These are phyloP conservation scores for Cercospora sp. DNA, from an alignment of 2,329 filamentous ascomycete species.

Conservation along the genomic window DNA sequence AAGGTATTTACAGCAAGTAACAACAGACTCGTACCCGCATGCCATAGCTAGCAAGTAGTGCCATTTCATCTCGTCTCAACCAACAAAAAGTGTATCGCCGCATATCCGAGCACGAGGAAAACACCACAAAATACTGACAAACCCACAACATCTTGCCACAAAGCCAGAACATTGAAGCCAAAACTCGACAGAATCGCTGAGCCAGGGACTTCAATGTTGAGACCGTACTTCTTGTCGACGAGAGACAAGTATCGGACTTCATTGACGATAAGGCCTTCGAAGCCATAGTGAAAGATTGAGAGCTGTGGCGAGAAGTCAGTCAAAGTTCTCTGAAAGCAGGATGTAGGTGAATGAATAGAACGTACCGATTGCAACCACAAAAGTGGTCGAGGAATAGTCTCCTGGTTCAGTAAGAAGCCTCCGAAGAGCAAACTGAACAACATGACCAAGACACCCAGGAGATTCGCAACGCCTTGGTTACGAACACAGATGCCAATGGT, in stretches of 20 bases:
- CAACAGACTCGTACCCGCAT: background rate
- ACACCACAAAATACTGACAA: conserved; percentile 77
- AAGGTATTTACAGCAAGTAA: background rate
- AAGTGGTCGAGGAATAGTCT: conserved; percentile 82
- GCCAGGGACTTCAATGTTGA: conserved; percentile 94
- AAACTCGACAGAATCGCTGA: conserved; percentile 93
- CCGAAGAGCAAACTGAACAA: conserved; percentile 94
- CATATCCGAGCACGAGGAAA: conserved; percentile 86
- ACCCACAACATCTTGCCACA: conserved; percentile 82
- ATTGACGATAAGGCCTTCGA: conserved; percentile 95
- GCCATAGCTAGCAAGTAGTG: no score
- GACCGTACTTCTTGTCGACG: conserved; percentile 89
- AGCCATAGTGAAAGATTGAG: conserved; percentile 97
- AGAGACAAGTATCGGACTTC: conserved; percentile 89
- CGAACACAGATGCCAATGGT: conserved; percentile 96
- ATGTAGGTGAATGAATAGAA: conserved; percentile 23
- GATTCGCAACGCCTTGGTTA: conserved; percentile 84
- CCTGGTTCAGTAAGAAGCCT: conserved; percentile 88
- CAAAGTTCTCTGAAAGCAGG: background rate
- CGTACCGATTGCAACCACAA: conserved; percentile 82
- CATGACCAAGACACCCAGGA: conserved; percentile 95
- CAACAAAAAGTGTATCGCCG: conserved; percentile 88
- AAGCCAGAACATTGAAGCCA: conserved; percentile 82
- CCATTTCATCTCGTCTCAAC: conserved; percentile 69
- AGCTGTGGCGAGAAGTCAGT: conserved; percentile 49